Percentiles rank a stretch among this genome's conserved stretches.
phyloP scores from a whole-genome alignment of 768 basidiomycete genomes.

The Mycena haematopus region DNA sequence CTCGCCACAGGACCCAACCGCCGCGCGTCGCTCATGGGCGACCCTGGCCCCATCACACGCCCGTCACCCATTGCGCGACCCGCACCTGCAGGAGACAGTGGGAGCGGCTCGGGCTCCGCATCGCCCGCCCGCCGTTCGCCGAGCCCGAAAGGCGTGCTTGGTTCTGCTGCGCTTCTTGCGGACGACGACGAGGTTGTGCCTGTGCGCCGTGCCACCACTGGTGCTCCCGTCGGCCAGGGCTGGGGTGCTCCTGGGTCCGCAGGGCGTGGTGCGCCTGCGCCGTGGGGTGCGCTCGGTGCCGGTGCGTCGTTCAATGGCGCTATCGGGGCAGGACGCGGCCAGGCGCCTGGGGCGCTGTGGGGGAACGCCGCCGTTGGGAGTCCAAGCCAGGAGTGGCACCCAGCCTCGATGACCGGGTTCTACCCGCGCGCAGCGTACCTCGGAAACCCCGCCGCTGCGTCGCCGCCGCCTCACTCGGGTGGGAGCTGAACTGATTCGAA shows the following conservation, averaged over 20 bases:
- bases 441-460: slow-evolving; percentile 54
- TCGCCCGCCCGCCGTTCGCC: slow-evolving; percentile 58
- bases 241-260: slow-evolving; percentile 59
- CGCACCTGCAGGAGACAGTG: slow-evolving; percentile 39
- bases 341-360: slow-evolving; percentile 48
- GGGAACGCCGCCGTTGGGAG: slow-evolving; percentile 42
- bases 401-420: slow-evolving; percentile 44
- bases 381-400: slow-evolving; percentile 55
- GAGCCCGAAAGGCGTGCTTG: slow-evolving; percentile 70
- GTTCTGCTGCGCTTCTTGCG: slow-evolving; percentile 78
- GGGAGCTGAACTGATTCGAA: slow-evolving; percentile 26
- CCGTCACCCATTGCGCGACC: slow-evolving; percentile 79
- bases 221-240: slow-evolving; percentile 50
- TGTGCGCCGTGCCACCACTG: slow-evolving; percentile 52
- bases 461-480: slow-evolving; percentile 54
- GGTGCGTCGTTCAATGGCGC: slow-evolving; percentile 32
- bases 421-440: slow-evolving; percentile 53
- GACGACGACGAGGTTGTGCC: slow-evolving; percentile 82
- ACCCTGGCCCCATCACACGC: slow-evolving; percentile 63
- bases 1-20: slow-evolving; percentile 57
- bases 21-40: slow-evolving; percentile 47
- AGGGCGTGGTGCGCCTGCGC: slow-evolving; percentile 47
- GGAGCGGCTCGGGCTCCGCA: slow-evolving; percentile 61
- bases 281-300: slow-evolving; percentile 54
- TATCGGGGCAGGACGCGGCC: slow-evolving; percentile 41